Conservation (phyloP, 1,284 basidiomycete species). For the Laetiporus sulphureus region DNA sequence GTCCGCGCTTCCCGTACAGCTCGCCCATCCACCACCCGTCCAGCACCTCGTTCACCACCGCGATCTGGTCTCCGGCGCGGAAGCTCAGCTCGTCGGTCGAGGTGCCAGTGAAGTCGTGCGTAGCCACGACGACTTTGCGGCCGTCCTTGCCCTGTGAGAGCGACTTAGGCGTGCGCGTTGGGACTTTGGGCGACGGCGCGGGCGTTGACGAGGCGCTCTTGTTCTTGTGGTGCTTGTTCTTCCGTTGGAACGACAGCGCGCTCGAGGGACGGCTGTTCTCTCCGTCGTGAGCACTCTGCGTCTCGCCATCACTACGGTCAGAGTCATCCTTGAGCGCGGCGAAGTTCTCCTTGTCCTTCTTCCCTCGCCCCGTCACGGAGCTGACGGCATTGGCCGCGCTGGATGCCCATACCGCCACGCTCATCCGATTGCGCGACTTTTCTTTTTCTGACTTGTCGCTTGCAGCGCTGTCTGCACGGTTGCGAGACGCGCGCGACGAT, state of each 20-base stretch:
- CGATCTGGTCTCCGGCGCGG: slow-evolving; percentile 64
- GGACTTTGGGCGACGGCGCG: slow-evolving; percentile 31
- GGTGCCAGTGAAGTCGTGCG: slow-evolving; percentile 63
- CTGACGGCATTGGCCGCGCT: slow-evolving; percentile 40
- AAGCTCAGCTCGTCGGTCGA: slow-evolving; percentile 73
- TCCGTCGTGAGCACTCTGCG: slow-evolving; percentile 16
- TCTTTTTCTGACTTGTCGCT: slow-evolving; percentile 28
- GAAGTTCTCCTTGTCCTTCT: slow-evolving; percentile 58
- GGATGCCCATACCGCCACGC: slow-evolving; percentile 60
- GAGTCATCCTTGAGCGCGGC: slow-evolving; percentile 17
- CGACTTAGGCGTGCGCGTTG: slow-evolving; percentile 41
- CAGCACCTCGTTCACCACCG: slow-evolving; percentile 68
- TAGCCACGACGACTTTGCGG: slow-evolving; percentile 55
- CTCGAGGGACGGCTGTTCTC: slow-evolving; percentile 15
- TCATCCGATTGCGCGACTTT: slow-evolving; percentile 21
- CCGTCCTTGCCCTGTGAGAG: slow-evolving; percentile 23
- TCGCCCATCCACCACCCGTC: slow-evolving; percentile 87
- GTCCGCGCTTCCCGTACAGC: slow-evolving; percentile 55
- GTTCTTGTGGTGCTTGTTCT: slow-evolving; percentile 26
- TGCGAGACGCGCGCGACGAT: slow-evolving; percentile 47
- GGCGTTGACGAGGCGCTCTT: slow-evolving; percentile 25
- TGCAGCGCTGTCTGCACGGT: slow-evolving; percentile 49
- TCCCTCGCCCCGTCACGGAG: slow-evolving; percentile 49
- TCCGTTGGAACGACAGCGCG: slow-evolving; percentile 27
- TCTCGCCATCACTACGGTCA: slow-evolving; percentile 35